These are phyloP conservation scores for Singerocomus inundabilis DNA, from an alignment of 1,284 basidiomycete species.

Conservation along the genomic window DNA sequence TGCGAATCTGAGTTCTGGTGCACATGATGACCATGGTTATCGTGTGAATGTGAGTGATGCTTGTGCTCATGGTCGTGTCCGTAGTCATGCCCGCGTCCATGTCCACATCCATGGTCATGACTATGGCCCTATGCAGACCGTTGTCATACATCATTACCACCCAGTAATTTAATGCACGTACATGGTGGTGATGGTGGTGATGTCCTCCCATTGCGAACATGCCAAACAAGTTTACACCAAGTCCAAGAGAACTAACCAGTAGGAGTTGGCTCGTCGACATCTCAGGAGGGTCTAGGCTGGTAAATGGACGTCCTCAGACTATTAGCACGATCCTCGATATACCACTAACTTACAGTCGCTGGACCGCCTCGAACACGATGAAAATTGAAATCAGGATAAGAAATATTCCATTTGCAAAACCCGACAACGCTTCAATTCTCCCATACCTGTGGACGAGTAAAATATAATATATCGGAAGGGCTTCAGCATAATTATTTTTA, in stretches of 20 bases:
- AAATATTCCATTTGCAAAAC: constrained; percentile 98
- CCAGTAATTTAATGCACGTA: constrained; percentile 35
- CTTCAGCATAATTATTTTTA: neutral
- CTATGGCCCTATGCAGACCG: constrained; percentile 44
- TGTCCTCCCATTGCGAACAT: constrained; percentile 99
- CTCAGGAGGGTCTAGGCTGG: constrained; percentile 89
- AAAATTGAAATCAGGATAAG: constrained; percentile 96
- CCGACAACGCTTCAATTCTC: constrained; percentile 98
- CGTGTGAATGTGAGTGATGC: constrained; percentile 32
- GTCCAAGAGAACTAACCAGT: constrained; percentile 84
- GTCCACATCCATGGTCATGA: constrained; percentile 45
- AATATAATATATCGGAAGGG: neutral
- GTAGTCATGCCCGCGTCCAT: constrained; percentile 51
- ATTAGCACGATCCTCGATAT: neutral
- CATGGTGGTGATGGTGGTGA: constrained; percentile 89
- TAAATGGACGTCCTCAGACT: constrained; percentile 6
- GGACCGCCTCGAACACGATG: constrained; percentile 97
- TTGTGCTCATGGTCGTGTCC: constrained; percentile 40
- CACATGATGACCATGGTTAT: constrained; percentile 18
- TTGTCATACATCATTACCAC: neutral
- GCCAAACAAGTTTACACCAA: constrained; percentile 95
- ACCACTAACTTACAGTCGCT: constrained; percentile 76
- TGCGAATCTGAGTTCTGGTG: constrained; percentile 36
- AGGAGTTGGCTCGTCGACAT: constrained; percentile 97
- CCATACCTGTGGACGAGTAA: constrained; percentile 64